Conservation (phyloP, 176 grass and related monocot genomes). For the Cenchrus purpureus region DNA sequence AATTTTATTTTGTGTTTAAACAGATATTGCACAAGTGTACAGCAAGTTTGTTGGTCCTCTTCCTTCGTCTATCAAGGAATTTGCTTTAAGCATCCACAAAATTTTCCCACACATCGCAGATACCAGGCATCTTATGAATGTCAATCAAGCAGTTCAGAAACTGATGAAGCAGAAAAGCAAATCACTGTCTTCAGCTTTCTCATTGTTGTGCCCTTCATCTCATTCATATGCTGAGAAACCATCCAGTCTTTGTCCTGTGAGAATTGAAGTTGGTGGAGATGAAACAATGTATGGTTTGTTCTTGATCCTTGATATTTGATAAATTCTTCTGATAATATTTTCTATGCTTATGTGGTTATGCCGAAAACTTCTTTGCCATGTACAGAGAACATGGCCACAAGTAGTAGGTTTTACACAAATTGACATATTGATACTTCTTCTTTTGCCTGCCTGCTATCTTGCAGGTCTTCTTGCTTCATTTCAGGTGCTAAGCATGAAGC, state of each 20-base stretch:
- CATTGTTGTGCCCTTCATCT: constrained; percentile 63
- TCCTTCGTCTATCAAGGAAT: constrained; percentile 79
- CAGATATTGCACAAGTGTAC: constrained; percentile 88
- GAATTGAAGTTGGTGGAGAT: constrained; percentile 74
- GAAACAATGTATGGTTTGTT: constrained; percentile 63
- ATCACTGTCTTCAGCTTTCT: constrained; percentile 93
- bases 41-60: constrained; percentile 89
- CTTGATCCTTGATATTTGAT: constrained; percentile 33
- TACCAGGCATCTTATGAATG: constrained; percentile 85
- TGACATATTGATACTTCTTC: constrained; percentile 29
- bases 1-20: constrained; percentile 48
- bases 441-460: constrained; percentile 40
- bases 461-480: constrained; percentile 84
- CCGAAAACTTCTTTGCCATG: constrained; percentile 33
- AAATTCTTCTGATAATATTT: constrained; percentile 15
- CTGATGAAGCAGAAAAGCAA: constrained; percentile 83
- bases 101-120: constrained; percentile 76
- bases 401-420: constrained; percentile 6
- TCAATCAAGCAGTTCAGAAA: constrained; percentile 51
- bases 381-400: not conserved
- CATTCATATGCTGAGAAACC: constrained; percentile 42
- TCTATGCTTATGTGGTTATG: constrained; percentile 28
- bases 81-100: constrained; percentile 66
- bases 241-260: constrained; percentile 43
- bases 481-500: constrained; percentile 94